Conservation (phyloP, 805 yeast species). For the Metschnikowia continentalis region DNA sequence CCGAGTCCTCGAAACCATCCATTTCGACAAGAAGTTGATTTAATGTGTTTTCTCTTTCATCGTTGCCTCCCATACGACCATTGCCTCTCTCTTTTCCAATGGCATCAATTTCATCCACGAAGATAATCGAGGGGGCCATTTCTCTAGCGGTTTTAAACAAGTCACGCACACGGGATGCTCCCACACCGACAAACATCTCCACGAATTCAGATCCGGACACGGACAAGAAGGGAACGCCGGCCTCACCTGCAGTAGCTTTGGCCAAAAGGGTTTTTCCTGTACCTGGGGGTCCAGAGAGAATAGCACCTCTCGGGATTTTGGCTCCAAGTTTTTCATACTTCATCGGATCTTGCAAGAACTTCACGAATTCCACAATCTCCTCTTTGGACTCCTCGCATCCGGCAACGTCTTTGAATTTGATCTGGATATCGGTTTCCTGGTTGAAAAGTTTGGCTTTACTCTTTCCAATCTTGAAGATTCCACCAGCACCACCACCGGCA, state of each 20-base stretch:
- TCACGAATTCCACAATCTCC: conserved; percentile 97
- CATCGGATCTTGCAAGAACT: conserved; percentile 82
- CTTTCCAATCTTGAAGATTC: conserved; percentile 79
- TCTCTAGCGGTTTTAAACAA: conserved; percentile 87
- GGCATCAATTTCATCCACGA: conserved; percentile 99
- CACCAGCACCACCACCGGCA: conserved; percentile 68
- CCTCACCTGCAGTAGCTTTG: conserved; percentile 99
- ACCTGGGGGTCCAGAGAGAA: conserved; percentile 97
- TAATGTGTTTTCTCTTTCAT: conserved; percentile 93
- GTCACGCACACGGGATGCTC: conserved; percentile 97
- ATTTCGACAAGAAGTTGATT: conserved; percentile 95
- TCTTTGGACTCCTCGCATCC: conserved; percentile 96
- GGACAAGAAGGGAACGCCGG: conserved; percentile 93
- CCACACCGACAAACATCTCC: conserved; percentile 99
- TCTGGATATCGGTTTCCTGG: conserved; percentile 84
- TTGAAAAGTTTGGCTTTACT: conserved; percentile 89
- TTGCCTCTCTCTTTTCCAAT: conserved; percentile 88
- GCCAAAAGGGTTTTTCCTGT: conserved; percentile 97
- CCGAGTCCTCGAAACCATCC: conserved; percentile 93
- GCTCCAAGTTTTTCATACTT: conserved; percentile 94
- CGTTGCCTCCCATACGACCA: conserved; percentile 82
- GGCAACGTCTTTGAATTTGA: conserved; percentile 90
- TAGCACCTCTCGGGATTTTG: conserved; percentile 96
- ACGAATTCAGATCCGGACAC: conserved; percentile 98
- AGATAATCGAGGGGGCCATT: conserved; percentile 92